Conservation (phyloP, 2,329 filamentous ascomycete species). For the Claviceps quebecensis region DNA sequence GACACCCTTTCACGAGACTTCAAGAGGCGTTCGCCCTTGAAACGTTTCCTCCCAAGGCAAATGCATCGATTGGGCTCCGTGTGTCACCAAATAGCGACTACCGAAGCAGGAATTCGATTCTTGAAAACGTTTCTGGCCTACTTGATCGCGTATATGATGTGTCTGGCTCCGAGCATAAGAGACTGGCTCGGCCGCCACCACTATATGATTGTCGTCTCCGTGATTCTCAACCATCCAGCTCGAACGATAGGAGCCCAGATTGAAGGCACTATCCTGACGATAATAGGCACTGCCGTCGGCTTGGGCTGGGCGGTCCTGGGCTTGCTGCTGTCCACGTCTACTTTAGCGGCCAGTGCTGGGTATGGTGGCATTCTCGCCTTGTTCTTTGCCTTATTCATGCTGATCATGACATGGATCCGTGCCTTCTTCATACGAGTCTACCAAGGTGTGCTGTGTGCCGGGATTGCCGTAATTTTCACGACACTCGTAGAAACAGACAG, state of each 20-base stretch:
- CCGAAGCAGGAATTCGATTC: conserved; percentile 36
- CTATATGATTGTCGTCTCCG: conserved; percentile 42
- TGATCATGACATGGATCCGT: conserved; percentile 35
- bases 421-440: conserved; percentile 43
- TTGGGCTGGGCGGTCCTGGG: conserved; percentile 42
- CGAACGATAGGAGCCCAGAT: conserved; percentile 42
- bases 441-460: conserved; percentile 39
- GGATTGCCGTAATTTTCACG: conserved; percentile 40
- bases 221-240: conserved; percentile 44
- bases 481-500: conserved; percentile 35
- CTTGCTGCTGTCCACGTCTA: conserved; percentile 38
- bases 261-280: conserved; percentile 39
- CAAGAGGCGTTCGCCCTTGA: conserved; percentile 30
- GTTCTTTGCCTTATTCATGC: conserved; percentile 41
- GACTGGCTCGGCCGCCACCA: conserved; percentile 38
- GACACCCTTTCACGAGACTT: conserved; percentile 32
- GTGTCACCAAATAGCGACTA: conserved; percentile 26
- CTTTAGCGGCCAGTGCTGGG: conserved; percentile 27
- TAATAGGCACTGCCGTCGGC: conserved; percentile 37
- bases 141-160: conserved; percentile 40
- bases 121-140: conserved; percentile 42
- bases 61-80: conserved; percentile 29
- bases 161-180: conserved; percentile 34
- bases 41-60: conserved; percentile 33
- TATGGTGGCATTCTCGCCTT: conserved; percentile 37